Percentiles rank a stretch among this genome's conserved stretches.
Evolutionary conservation across 2,329 filamentous ascomycete genomes (phyloP).

Genomic region (Tolypocladium tropicale): DNA sequence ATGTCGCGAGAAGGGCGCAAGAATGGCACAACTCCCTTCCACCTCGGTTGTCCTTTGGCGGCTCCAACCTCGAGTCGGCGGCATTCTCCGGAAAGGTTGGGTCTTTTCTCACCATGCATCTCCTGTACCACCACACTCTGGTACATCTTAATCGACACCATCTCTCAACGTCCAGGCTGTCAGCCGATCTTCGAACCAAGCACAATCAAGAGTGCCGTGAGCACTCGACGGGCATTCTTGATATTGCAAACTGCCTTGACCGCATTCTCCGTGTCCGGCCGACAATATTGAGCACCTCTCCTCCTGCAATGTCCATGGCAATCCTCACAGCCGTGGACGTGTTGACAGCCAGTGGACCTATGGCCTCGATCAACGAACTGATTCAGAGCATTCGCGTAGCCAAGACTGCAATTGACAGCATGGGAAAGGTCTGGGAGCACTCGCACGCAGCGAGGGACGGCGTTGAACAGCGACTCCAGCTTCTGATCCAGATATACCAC

Average conservation of each 20-base stretch:
- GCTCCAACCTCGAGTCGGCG: conserved; percentile 46
- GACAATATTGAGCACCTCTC: conserved; percentile 31
- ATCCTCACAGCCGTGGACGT: conserved; percentile 57
- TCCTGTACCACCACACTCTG: conserved; percentile 54
- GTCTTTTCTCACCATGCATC: conserved; percentile 53
- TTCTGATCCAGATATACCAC: conserved; percentile 20
- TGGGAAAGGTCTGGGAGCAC: conserved; percentile 50
- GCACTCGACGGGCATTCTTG: conserved; percentile 42
- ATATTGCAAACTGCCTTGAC: conserved; percentile 32
- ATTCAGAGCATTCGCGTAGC: conserved; percentile 44
- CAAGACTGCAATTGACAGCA: conserved; percentile 42
- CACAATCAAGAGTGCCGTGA: conserved; percentile 38
- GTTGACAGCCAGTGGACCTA: conserved; percentile 47
- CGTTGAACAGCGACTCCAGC: conserved; percentile 28
- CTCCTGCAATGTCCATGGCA: conserved; percentile 53
- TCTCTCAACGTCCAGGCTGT: conserved; percentile 26
- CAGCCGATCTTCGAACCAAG: conserved; percentile 27
- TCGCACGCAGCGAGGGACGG: conserved; percentile 38
- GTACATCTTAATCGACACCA: conserved; percentile 57
- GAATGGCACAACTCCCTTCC: conserved; percentile 52
- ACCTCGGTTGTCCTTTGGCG: conserved; percentile 39
- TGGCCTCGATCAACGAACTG: conserved; percentile 38
- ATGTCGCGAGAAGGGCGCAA: conserved; percentile 39
- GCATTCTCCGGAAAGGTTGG: conserved; percentile 43
- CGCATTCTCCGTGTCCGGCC: conserved; percentile 21